Percentiles rank a stretch among this genome's conserved stretches.
Evolutionary conservation across 1,139 yeast genomes (phyloP).

Genomic region (Casaregolazyma suthepensis): DNA sequence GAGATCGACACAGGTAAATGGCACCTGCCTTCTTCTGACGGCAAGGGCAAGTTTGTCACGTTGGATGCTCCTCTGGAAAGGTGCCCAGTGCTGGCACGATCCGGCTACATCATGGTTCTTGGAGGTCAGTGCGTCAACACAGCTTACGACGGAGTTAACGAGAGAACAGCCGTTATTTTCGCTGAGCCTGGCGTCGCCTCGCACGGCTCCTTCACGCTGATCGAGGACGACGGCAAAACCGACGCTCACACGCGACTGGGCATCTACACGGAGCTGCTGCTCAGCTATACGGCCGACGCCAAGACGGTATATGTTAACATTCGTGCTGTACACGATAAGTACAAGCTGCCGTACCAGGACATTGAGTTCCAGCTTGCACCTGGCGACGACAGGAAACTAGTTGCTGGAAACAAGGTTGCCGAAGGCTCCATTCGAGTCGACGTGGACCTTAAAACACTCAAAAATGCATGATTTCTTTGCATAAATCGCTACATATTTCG

Average conservation of each 20-base stretch:
- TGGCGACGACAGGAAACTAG: conserved; percentile 7
- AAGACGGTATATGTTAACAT: conserved; percentile 1
- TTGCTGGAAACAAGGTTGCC: background rate
- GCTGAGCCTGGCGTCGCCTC: conserved; percentile 6
- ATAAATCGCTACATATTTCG: background rate
- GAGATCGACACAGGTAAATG: conserved; percentile 13
- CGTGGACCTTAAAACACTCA: background rate
- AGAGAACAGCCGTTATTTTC: conserved; percentile 7
- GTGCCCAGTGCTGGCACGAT: conserved; percentile 10
- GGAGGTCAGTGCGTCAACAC: conserved; percentile 11
- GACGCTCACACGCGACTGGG: conserved; percentile 8
- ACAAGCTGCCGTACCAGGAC: conserved; percentile 8
- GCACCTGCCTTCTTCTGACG: conserved; percentile 7
- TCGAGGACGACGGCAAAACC: conserved; percentile 13
- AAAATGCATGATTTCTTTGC: background rate
- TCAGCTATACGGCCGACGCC: conserved; percentile 8
- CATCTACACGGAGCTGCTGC: conserved; percentile 6
- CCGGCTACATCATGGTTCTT: conserved; percentile 11
- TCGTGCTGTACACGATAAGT: conserved; percentile 1
- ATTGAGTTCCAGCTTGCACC: conserved; percentile 8
- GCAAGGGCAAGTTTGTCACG: conserved; percentile 7
- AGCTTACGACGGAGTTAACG: conserved; percentile 11
- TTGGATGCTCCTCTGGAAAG: conserved; percentile 12
- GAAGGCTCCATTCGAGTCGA: background rate
- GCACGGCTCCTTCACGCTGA: conserved; percentile 8